Evolutionary conservation across 371 early-diverging fungal genomes (phyloP).

Genomic region (Rhizomucor pusillus): DNA sequence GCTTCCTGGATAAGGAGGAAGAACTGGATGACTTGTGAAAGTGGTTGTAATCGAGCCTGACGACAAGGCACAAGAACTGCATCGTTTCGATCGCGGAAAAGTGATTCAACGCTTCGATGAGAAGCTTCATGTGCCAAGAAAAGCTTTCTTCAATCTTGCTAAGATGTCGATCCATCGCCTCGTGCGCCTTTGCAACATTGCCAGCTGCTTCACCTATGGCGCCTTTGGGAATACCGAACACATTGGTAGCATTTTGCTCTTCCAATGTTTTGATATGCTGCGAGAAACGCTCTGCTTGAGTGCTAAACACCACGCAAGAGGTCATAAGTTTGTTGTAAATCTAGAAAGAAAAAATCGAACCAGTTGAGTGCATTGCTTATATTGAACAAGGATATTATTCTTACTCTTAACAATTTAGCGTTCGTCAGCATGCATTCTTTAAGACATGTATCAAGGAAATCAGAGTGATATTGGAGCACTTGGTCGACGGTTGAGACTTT

Average conservation of each 20-base stretch:
- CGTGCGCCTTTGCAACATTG: slow-evolving; percentile 14
- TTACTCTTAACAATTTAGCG: slow-evolving; percentile 74
- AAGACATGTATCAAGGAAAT: slow-evolving; percentile 81
- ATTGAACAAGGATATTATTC: background rate
- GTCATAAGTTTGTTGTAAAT: slow-evolving; percentile 68
- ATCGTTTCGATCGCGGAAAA: slow-evolving; percentile 74
- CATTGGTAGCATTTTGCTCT: slow-evolving; percentile 36
- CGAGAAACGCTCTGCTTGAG: slow-evolving; percentile 52
- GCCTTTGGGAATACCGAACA: slow-evolving; percentile 38
- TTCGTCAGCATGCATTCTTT: slow-evolving; percentile 91
- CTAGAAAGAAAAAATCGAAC: slow-evolving; percentile 31
- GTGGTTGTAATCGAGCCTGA: slow-evolving; percentile 74
- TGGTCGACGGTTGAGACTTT: slow-evolving; percentile 81
- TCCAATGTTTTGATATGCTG: slow-evolving; percentile 38
- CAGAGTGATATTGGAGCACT: slow-evolving; percentile 69
- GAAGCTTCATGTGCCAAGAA: slow-evolving; percentile 59
- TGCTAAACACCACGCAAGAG: slow-evolving; percentile 65
- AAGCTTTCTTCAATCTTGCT: slow-evolving; percentile 63
- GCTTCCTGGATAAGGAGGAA: no score
- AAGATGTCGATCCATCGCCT: slow-evolving; percentile 35
- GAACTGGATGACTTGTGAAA: slow-evolving; percentile 29
- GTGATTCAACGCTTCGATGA: slow-evolving; percentile 76
- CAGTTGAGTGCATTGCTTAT: background rate
- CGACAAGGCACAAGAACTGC: slow-evolving; percentile 73
- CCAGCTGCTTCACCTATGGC: slow-evolving; percentile 19